These are phyloP conservation scores for Yamadazyma atlantica DNA, from an alignment of 1,139 yeast genomes.

Conservation along the genomic window DNA sequence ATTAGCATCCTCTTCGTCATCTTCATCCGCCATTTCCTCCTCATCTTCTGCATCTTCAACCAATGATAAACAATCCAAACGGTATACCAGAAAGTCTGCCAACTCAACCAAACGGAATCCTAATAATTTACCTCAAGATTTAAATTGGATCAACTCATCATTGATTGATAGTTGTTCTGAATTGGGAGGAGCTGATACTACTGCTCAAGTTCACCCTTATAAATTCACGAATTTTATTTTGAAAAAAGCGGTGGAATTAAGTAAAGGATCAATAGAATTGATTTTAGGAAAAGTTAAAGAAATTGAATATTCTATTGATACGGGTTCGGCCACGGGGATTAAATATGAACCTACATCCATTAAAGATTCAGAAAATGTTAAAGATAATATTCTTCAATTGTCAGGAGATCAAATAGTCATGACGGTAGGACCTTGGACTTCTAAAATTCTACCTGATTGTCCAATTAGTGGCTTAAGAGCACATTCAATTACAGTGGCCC, in stretches of 20 bases:
- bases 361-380: constrained; percentile 28
- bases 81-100: constrained; percentile 27
- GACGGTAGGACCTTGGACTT: constrained; percentile 96
- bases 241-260: constrained; percentile 69
- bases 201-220: constrained; percentile 97
- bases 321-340: constrained; percentile 67
- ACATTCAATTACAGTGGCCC: constrained; percentile 89
- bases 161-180: constrained; percentile 74
- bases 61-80: constrained; percentile 31
- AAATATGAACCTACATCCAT: constrained; percentile 60
- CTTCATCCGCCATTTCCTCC: constrained; percentile 12
- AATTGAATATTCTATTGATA: constrained; percentile 58
- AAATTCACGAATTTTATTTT: constrained; percentile 82
- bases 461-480: constrained; percentile 93
- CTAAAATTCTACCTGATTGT: constrained; percentile 83
- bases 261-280: constrained; percentile 78
- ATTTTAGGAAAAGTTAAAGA: constrained; percentile 81
- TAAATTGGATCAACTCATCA: constrained; percentile 77
- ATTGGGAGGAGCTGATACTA: constrained; percentile 82
- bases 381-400: constrained; percentile 35
- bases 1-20: neutral
- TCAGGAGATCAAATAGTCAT: constrained; percentile 76
- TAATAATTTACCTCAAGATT: constrained; percentile 59
- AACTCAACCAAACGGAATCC: constrained; percentile 8
- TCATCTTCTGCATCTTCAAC: constrained; percentile 9